Percentiles rank a stretch among this genome's conserved stretches.
These are phyloP conservation scores for Dacryopinax primogenitus DNA, from an alignment of 768 basidiomycete species.

Conservation along the genomic window DNA sequence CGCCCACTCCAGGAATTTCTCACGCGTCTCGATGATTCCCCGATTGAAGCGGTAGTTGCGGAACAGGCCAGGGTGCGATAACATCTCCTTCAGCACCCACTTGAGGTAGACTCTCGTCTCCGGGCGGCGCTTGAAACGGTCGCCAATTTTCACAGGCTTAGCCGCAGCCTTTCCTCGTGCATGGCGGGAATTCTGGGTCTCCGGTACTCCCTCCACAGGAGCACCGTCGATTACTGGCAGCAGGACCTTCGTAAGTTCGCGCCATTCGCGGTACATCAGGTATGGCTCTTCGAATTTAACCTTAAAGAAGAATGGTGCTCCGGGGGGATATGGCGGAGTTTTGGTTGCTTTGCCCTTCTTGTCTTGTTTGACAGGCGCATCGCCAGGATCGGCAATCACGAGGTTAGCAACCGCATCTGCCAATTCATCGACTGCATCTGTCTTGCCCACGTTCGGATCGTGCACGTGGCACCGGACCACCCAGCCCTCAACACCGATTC, in stretches of 20 bases:
- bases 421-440: conserved; percentile 17
- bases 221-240: conserved; percentile 26
- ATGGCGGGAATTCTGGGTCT: background rate
- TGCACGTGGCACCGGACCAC: conserved; percentile 70
- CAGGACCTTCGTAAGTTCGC: conserved; percentile 79
- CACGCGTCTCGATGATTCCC: conserved; percentile 75
- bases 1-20: conserved; percentile 62
- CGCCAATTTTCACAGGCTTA: conserved; percentile 23
- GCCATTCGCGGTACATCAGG: conserved; percentile 96
- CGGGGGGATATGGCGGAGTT: conserved; percentile 53
- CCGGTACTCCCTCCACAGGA: background rate
- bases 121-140: conserved; percentile 30
- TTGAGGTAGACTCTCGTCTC: conserved; percentile 69
- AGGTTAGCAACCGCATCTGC: background rate
- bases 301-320: conserved; percentile 94
- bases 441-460: conserved; percentile 29
- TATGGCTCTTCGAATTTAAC: conserved; percentile 99
- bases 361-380: background rate
- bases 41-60: conserved; percentile 50
- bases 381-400: background rate
- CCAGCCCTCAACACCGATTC: conserved; percentile 82
- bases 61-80: conserved; percentile 46
- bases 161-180: conserved; percentile 21
- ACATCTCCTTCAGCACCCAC: conserved; percentile 75
- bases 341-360: conserved; percentile 16